Base-by-base conservation (phyloP, 257 asterid species). In the Lycium barbarum region DNA sequence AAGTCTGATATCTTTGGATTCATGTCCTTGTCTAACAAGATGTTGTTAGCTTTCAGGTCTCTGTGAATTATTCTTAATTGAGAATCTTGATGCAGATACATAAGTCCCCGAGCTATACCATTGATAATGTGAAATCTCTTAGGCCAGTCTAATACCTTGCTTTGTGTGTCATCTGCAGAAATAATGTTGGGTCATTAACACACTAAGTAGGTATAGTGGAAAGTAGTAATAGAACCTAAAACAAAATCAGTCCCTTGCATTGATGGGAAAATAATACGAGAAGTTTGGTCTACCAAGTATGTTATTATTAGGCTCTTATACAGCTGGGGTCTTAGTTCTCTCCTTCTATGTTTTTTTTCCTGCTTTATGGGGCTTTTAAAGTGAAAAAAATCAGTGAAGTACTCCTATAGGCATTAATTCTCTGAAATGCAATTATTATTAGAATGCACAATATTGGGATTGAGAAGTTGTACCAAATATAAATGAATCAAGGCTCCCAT, bases 1-100 rank as follows among this genome's bases (percentile, higher is more conserved):
- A 91, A 93, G 70, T 91, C 91, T 7, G 95, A 91, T 84, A 90
- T 93, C 85, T 90, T 93, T 2, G 97, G 93, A 70, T 89, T 86
- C 87, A 88, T 83, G 14, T 88, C 84, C 0, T 67, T 33, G 73
- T 91, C 93, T 17, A 91, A 85, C 70, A 93, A 84, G 58, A 91
- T 86, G 9, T 93, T 90, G 90, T 93, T 90, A 6, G 91, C 87
- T 85, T 91, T 93, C 26, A 91, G 90, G 67, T 90, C 93, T 79
- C 92, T 49, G 62, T 89, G 92, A 40, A 91, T 88, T 7, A 89
- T 83, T 51, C 89, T 76, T 45, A 91, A 85, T 9, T 84, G 86
- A 0, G 94, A 91, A 87, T 93, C 95, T 78, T 90, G 93, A 84
- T 90, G 97, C 26, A 90, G 91, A 84, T 90, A 91, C 73, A 88